phyloP scores from a whole-genome alignment of 306 rosid genomes.

The Medicago lupulina region DNA sequence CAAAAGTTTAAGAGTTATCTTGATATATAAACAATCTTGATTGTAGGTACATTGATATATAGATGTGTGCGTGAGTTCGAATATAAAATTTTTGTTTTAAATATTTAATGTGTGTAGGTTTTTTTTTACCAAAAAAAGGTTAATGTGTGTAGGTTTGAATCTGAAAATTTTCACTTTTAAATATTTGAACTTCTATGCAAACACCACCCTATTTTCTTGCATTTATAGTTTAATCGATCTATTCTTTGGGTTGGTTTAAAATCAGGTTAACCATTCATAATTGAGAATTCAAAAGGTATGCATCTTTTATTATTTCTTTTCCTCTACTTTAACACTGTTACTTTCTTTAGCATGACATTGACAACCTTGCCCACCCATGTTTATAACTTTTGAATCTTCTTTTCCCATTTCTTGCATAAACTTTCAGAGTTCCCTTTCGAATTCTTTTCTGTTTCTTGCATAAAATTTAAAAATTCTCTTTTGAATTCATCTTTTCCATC shows the following conservation, averaged over 20 bases:
- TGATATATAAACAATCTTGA: no score
- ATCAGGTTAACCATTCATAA: constrained; percentile 19
- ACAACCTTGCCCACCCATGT: constrained; percentile 49
- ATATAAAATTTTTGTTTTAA: no score
- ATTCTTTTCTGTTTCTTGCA: constrained; percentile 31
- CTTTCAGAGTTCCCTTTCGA: constrained; percentile 41
- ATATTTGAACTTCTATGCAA: no score
- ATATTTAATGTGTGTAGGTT: no score
- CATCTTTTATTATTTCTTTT: constrained; percentile 17
- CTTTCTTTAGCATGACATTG: constrained; percentile 41
- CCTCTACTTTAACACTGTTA: constrained; percentile 18
- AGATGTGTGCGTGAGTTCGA: no score
- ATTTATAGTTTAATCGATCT: not conserved
- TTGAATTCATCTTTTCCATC: constrained; percentile 40
- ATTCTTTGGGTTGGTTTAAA: not conserved
- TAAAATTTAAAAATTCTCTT: constrained; percentile 39
- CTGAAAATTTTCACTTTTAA: no score
- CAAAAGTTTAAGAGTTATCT: no score
- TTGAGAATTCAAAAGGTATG: constrained; percentile 44
- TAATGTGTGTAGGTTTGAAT: no score
- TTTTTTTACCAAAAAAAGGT: no score
- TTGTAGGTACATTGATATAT: no score
- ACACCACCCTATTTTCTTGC: no score
- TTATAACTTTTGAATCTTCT: constrained; percentile 39
- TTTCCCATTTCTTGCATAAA: constrained; percentile 40